Evolutionary conservation across 441 rosid genomes (phyloP), one percentile per base, ranked within the genome.

Genomic region (Erysimum pusillum): DNA sequence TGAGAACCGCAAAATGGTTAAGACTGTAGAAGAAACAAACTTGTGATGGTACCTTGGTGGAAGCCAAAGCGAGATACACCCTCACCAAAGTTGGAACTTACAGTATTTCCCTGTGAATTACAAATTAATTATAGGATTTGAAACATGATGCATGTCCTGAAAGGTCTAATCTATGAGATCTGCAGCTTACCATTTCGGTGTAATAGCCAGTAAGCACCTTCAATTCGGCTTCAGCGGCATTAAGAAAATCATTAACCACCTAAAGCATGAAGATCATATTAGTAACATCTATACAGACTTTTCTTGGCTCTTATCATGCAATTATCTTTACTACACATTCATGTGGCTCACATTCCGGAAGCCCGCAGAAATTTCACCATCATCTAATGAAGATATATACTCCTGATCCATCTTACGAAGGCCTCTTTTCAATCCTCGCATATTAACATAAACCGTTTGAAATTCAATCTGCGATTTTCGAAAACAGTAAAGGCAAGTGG

Each of bases 21-120:
- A 52, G 57, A 22, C 57, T 9, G 32, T 20, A 52, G 34, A 52
- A 51, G 56, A 20, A 20, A 51, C 31, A 51, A 51, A 51, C 14
- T 51, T 52, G 57, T 52, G 56, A 51, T 51, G 32, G 56, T 20
- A 51, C 57, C 32, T 51, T 51, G 7, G 32, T 52, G 13, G 57
- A 52, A 10, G 57, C 7, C 11, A 52, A 17, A 9, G 22, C 12
- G 2, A 49, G 12, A 1, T 49, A 25, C 34, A 52, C 5, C 4
- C n/a, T 22, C 32, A 52, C 7, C 7, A 1, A 22, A 10, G n/a
- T 52, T 11, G 57, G 14, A 52, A 22, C 25, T 6, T 22, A 22
- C 0, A 52, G 7, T 22, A 11, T n/a, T 20, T 52, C 8, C 34
- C 8, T 22, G 58, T 52, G 14, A 10, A 4, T 22, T 22, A 22